phyloP scores from a whole-genome alignment of 208 protist genomes.

The Porcisia hertigi region DNA sequence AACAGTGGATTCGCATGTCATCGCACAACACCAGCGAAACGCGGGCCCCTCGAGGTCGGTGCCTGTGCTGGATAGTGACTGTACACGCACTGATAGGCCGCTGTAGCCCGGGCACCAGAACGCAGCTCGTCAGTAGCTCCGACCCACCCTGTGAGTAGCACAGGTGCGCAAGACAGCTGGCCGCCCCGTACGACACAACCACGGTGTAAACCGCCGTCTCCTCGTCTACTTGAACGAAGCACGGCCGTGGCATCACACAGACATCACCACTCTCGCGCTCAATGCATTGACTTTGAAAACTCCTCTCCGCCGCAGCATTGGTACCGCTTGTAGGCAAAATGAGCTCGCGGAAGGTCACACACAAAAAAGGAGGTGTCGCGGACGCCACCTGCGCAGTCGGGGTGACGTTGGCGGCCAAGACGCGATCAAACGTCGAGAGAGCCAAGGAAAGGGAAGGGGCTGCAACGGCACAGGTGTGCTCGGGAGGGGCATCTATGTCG shows the following conservation, averaged over 20 bases:
- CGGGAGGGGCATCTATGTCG: constrained; percentile 34
- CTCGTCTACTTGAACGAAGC: constrained; percentile 21
- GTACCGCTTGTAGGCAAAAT: constrained; percentile 30
- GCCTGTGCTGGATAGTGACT: constrained; percentile 1
- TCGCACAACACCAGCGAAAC: constrained; percentile 24
- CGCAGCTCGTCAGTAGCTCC: constrained; percentile 5
- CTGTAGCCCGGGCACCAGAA: background rate
- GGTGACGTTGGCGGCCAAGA: constrained; percentile 17
- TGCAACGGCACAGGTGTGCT: constrained; percentile 20
- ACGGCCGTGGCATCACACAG: constrained; percentile 8
- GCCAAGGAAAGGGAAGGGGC: constrained; percentile 50
- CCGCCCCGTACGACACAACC: background rate
- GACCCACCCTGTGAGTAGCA: background rate
- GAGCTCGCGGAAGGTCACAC: constrained; percentile 36
- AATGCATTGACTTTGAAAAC: constrained; percentile 41
- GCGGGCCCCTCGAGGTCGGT: constrained; percentile 6
- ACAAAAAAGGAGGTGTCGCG: constrained; percentile 7
- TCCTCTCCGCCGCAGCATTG: constrained; percentile 5
- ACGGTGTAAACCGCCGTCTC: constrained; percentile 16
- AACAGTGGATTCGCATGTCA: constrained; percentile 27
- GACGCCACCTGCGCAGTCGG: background rate
- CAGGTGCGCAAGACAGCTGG: constrained; percentile 22
- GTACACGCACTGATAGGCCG: constrained; percentile 20
- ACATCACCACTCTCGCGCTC: background rate
- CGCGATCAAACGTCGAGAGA: constrained; percentile 60